Base-by-base conservation (phyloP, 2,329 filamentous ascomycete genomes). In the Hysterium pulicare region DNA sequence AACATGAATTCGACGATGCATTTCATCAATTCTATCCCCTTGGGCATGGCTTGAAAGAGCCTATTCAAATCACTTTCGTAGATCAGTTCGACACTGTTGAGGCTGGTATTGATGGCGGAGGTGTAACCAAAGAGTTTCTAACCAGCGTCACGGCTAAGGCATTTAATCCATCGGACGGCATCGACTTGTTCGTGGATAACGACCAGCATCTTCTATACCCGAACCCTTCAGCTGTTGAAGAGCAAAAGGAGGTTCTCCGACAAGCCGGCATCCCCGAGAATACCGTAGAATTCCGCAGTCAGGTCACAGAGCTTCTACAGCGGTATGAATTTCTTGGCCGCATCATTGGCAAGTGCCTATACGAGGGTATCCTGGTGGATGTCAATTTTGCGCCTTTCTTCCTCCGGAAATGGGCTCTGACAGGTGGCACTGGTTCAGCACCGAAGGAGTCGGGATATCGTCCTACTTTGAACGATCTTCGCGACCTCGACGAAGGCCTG, bases 71-170 rank as follows among this genome's bases (percentile, higher is more conserved):
- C 57, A 93, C 88, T 0, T 98, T 98, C 63, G 83, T 96, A 33
- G 93, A 98, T 61, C 80, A 90, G 46, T 98, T 95, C 53, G 87
- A 86, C 47, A 81, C 84, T 1, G 76, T 81, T 6, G 93, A 98
- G 68, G 91, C 91, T 10, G 93, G 93, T 8, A 97, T 98, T 42
- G 93, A 98, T 60, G 93, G 93, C 0, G 93, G 93, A 7, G 93
- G 93, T 48, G 93, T 98, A 7, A 96, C 91, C 2, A 98, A 98
- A 56, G 93, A 98, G 58, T 98, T 98, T 48, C 74, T 98, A 10
- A 95, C 84, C 1, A 93, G 87, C 48, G 81, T 95, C 37, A 95
- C 89, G 1, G 83, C 78, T 16, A 87, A 96, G 63, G 90, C 90
- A 0, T 95, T 97, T 59, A 78, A 76, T 50, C 74, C 79, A 1